A percentile compares a stretch with the other conserved stretches of the same genome.
These are phyloP conservation scores for Epithemia pelagica DNA, from an alignment of 108 stramenopile genomes.

Conservation along the genomic window DNA sequence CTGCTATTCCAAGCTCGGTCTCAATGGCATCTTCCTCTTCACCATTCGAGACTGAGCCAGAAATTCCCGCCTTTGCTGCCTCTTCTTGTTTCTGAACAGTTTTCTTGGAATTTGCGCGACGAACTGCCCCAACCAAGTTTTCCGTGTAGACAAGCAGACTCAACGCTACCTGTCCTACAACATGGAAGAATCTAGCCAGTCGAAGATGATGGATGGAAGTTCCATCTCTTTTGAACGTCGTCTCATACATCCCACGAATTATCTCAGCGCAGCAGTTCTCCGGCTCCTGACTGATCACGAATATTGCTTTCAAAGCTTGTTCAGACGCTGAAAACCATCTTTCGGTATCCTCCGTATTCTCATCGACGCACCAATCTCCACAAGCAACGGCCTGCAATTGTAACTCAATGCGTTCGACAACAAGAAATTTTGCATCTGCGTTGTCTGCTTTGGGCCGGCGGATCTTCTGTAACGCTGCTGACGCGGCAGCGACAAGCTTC, in stretches of 20 bases:
- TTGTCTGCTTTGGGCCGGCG: conserved; percentile 52
- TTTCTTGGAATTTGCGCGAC: conserved; percentile 69
- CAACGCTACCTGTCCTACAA: conserved; percentile 91
- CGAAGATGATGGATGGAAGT: conserved; percentile 46
- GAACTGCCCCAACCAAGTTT: conserved; percentile 63
- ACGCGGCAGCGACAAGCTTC: conserved; percentile 70
- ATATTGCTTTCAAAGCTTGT: conserved; percentile 76
- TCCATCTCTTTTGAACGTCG: conserved; percentile 21
- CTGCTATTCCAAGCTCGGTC: conserved; percentile 79
- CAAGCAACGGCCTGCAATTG: conserved; percentile 64
- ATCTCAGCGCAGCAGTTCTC: conserved; percentile 69
- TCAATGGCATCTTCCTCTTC: conserved; percentile 70
- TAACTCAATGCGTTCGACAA: conserved; percentile 71
- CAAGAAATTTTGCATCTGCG: conserved; percentile 64
- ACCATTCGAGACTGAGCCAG: conserved; percentile 11
- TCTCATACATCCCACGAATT: conserved; percentile 57
- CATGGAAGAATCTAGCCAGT: conserved; percentile 92
- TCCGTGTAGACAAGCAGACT: conserved; percentile 92
- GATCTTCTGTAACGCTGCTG: conserved; percentile 69
- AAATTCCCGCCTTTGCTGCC: conserved; percentile 37
- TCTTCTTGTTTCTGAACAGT: conserved; percentile 76
- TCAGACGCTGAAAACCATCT: conserved; percentile 89
- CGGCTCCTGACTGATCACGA: conserved; percentile 68
- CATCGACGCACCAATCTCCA: conserved; percentile 83
- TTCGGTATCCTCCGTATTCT: conserved; percentile 49